Evolutionary conservation across 306 rosid genomes (phyloP).

Genomic region (Cyclanthera cordifolia): DNA sequence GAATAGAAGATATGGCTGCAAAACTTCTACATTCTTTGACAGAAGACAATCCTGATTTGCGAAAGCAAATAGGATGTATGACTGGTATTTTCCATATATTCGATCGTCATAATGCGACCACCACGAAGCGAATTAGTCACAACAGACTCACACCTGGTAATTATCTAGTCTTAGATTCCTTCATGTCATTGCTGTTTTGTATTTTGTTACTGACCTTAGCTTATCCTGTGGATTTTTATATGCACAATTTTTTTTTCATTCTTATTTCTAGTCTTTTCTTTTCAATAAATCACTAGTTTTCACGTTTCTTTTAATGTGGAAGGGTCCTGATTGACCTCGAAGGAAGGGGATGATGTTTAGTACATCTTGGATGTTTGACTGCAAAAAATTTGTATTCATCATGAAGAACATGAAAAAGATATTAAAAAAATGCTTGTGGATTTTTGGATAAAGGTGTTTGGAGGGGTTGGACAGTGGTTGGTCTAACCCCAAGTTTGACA

Average conservation of each 20-base stretch:
- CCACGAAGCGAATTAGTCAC: conserved; percentile 44
- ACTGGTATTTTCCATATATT: conserved; percentile 76
- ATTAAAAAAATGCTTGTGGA: neutral
- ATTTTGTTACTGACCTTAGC: neutral
- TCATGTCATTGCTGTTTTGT: neutral
- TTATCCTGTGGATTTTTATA: neutral
- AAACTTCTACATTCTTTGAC: conserved; percentile 80
- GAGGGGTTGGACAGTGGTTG: too few relatives aligned
- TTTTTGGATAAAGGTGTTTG: too few relatives aligned
- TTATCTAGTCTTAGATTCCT: neutral
- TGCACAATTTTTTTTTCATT: too few relatives aligned
- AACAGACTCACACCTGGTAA: conserved; percentile 59
- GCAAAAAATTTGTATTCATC: neutral
- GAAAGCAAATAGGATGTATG: conserved; percentile 94
- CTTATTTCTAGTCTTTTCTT: neutral
- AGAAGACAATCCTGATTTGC: conserved; percentile 84
- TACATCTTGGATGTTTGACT: neutral
- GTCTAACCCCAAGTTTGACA: too few relatives aligned
- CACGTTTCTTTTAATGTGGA: too few relatives aligned
- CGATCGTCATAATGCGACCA: conserved; percentile 51
- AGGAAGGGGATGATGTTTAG: neutral
- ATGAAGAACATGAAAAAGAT: neutral
- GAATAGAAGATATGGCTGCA: conserved; percentile 60
- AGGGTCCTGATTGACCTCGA: neutral
- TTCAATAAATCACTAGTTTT: neutral